Evolutionary conservation across 495 filamentous ascomycete species (phyloP).

Genomic region (Tuber brumale): DNA sequence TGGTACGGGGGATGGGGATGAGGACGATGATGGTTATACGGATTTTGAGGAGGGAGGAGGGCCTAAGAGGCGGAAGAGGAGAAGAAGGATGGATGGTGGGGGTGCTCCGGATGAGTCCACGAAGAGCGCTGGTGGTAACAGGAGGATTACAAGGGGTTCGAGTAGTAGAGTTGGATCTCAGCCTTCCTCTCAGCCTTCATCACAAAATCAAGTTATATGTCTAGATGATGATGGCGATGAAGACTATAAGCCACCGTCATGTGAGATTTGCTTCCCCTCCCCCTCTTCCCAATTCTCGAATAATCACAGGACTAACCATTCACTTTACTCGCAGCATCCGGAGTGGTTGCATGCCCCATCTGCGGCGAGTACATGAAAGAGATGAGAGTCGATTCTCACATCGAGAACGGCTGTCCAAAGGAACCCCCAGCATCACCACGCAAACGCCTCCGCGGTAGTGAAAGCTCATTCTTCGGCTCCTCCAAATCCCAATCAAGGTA

Average conservation of each 20-base stretch:
- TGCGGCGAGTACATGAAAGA: slow-evolving; percentile 72
- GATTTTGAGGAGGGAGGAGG: slow-evolving; percentile 18
- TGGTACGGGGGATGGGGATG: slow-evolving; percentile 28
- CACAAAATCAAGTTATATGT: slow-evolving; percentile 43
- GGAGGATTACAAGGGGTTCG: slow-evolving; percentile 11
- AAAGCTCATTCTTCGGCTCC: slow-evolving; percentile 20
- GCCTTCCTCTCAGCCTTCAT: not conserved
- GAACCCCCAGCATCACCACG: slow-evolving; percentile 36
- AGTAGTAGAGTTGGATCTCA: not conserved
- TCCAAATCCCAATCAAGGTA: slow-evolving; percentile 10
- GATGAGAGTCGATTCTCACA: slow-evolving; percentile 63
- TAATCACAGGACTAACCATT: slow-evolving; percentile 11
- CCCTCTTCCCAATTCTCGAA: not conserved
- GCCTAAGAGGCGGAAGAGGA: slow-evolving; percentile 12
- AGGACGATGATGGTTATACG: slow-evolving; percentile 39
- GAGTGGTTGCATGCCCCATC: slow-evolving; percentile 73
- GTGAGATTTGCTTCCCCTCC: slow-evolving; percentile 9
- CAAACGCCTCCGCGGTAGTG: slow-evolving; percentile 37
- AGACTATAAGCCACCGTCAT: slow-evolving; percentile 8
- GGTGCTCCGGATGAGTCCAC: not conserved
- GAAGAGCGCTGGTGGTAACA: not conserved
- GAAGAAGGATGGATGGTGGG: not conserved
- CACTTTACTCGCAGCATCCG: slow-evolving; percentile 52
- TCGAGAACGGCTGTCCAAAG: slow-evolving; percentile 56
- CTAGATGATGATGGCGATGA: slow-evolving; percentile 42